Base-by-base conservation (phyloP, 148 eudicot genomes). In the Camellia granthamiana region DNA sequence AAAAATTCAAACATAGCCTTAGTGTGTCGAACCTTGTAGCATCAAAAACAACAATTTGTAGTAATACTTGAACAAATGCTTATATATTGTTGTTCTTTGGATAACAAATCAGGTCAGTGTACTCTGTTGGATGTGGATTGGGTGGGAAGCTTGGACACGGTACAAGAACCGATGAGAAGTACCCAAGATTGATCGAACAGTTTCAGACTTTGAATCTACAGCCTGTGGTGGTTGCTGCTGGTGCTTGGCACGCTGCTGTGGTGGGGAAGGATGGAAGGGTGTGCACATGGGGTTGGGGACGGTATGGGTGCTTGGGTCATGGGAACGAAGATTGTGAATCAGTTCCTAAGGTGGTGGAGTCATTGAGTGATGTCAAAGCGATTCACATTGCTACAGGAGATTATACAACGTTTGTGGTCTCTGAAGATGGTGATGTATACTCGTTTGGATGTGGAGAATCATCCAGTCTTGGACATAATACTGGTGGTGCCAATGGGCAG, bases 211-310 rank as follows among this genome's bases (percentile, higher is more conserved):
- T 96, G 83, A 90, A 91, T 76, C 88, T 96, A 70, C 90, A 96
- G 84, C 99, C 99, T 4, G 77, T 84, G 67, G 89, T 92, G 16
- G 87, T 96, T 64, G 94, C 99, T 23, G 98, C 99, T 4, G 99
- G 99, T 84, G 92, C 94, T 80, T 96, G 97, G 98, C 99, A 96
- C 69, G 93, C 99, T 52, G 99, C 97, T 14, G 98, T 93, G 21
- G 98, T 92, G 14, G 92, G 99, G 23, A 86, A 83, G 59, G 99
- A 96, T 65, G 99, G 99, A 67, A 88, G 99, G 83, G 99, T 96
- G 2, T 96, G 99, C 84, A 96, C 99, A 1, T 96, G 99, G 99
- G 99, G 99, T 59, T 96, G 99, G 99, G 97, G 99, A 0, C 90
- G 94, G 19, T 88, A 96, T 59, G 99, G 99, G 8, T 93, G 99